These are phyloP conservation scores for Sanguinoderma infundibulare DNA, from an alignment of 1,284 basidiomycete genomes.

Conservation along the genomic window DNA sequence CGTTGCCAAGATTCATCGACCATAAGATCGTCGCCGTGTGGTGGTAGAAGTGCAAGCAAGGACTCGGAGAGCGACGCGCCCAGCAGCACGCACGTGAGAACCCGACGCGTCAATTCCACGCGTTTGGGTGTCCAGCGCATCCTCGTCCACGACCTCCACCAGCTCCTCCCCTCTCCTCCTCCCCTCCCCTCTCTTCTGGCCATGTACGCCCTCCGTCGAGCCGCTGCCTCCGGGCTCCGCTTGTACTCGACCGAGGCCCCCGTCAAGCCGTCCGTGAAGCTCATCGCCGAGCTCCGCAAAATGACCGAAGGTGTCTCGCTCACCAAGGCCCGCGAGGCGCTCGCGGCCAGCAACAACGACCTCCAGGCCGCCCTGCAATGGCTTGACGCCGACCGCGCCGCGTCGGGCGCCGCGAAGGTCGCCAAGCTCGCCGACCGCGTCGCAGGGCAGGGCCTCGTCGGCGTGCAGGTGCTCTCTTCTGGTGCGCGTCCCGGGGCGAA, in stretches of 20 bases:
- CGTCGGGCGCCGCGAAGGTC: conserved; percentile 79
- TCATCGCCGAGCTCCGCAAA: conserved; percentile 88
- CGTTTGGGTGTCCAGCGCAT: background rate
- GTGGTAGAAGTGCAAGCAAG: too few relatives aligned
- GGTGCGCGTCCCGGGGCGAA: conserved; percentile 44
- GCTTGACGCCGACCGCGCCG: conserved; percentile 76
- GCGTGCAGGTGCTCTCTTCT: conserved; percentile 71
- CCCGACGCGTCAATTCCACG: background rate
- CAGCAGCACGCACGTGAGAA: too few relatives aligned
- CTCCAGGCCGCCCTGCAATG: conserved; percentile 78
- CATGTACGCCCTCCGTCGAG: conserved; percentile 27
- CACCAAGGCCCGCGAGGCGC: conserved; percentile 88
- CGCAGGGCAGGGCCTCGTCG: conserved; percentile 83
- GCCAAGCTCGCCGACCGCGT: conserved; percentile 81
- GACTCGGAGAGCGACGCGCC: too few relatives aligned
- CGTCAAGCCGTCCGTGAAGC: conserved; percentile 62
- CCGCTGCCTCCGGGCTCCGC: conserved; percentile 24
- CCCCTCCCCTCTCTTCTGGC: background rate
- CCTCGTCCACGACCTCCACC: background rate
- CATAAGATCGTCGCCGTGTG: too few relatives aligned
- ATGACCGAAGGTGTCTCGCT: conserved; percentile 77
- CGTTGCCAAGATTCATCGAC: too few relatives aligned
- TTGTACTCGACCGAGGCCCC: conserved; percentile 43
- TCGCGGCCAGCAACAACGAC: conserved; percentile 77
- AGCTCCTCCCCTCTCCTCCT: background rate